Evolutionary conservation across 352 stramenopile species (phyloP).

Genomic region (Aphanomyces euteiches): DNA sequence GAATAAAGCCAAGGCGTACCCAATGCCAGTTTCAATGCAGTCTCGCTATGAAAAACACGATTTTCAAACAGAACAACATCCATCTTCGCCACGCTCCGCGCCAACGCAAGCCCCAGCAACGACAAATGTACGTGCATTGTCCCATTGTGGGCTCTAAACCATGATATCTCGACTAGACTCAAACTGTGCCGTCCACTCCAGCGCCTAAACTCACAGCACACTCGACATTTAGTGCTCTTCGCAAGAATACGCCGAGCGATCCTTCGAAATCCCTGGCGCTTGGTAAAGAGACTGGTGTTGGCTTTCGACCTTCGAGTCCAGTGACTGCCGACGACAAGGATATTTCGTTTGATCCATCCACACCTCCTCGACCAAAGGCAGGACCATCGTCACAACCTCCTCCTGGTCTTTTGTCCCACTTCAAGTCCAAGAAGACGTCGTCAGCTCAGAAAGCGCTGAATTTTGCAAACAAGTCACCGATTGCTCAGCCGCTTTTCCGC

Average conservation of each 20-base stretch:
- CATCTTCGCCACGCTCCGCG: no score
- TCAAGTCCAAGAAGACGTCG: conserved; percentile 16
- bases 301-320: not conserved
- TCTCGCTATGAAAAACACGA: not conserved
- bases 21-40: not conserved
- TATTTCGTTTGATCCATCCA: conserved; percentile 1
- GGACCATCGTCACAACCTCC: not conserved
- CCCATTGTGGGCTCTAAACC: not conserved
- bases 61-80: no score
- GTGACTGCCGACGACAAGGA: not conserved
- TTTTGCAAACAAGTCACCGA: not conserved
- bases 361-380: not conserved
- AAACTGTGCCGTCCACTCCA: not conserved
- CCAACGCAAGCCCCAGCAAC: not conserved
- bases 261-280: not conserved
- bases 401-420: conserved; percentile 12
- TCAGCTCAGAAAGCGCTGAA: conserved; percentile 3
- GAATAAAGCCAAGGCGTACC: not conserved
- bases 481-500: not conserved
- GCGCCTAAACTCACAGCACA: conserved; percentile 8
- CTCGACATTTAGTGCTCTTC: not conserved
- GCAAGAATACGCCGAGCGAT: not conserved
- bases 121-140: not conserved
- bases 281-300: no score
- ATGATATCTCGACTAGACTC: not conserved